phyloP scores from a whole-genome alignment of 768 basidiomycete genomes.

The Rhizopogon roseolus region DNA sequence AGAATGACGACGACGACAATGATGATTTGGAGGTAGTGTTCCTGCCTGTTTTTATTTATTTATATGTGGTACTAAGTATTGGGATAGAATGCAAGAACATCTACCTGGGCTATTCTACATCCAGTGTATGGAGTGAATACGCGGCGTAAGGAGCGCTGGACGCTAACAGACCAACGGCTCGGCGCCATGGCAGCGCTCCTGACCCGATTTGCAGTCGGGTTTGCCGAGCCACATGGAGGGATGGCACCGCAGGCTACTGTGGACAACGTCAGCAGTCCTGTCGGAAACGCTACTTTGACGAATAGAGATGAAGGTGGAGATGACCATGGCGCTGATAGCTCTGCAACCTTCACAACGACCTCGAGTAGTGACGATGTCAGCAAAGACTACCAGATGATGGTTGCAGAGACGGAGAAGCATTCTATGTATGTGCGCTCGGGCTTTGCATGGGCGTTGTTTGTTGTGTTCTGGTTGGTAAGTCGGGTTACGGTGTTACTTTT shows the following conservation, averaged over 20 bases:
- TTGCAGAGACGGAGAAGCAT: conserved; percentile 40
- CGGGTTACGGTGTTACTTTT: neutral
- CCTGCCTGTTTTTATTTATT: neutral
- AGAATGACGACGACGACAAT: neutral
- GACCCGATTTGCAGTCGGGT: conserved; percentile 44
- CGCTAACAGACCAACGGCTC: conserved; percentile 52
- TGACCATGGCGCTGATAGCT: neutral
- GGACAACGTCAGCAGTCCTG: neutral
- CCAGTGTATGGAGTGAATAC: conserved; percentile 11
- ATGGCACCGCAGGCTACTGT: neutral
- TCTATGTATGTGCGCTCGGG: conserved; percentile 54
- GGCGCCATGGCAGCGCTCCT: conserved; percentile 55
- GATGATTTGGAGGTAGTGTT: neutral
- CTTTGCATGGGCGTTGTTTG: conserved; percentile 56
- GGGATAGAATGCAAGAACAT: neutral
- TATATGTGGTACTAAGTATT: neutral
- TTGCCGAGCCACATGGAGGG: conserved; percentile 23
- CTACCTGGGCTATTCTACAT: conserved; percentile 6
- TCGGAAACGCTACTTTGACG: neutral
- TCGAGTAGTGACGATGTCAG: conserved; percentile 4
- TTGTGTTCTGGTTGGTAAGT: conserved; percentile 75
- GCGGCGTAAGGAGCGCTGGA: conserved; percentile 2
- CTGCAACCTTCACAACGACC: conserved; percentile 8
- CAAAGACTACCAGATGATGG: conserved; percentile 13
- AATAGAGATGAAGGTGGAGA: neutral